A percentile compares a stretch with the other conserved stretches of the same genome.
Conservation (phyloP, 306 rosid genomes). For the Echinosophora koreensis region DNA sequence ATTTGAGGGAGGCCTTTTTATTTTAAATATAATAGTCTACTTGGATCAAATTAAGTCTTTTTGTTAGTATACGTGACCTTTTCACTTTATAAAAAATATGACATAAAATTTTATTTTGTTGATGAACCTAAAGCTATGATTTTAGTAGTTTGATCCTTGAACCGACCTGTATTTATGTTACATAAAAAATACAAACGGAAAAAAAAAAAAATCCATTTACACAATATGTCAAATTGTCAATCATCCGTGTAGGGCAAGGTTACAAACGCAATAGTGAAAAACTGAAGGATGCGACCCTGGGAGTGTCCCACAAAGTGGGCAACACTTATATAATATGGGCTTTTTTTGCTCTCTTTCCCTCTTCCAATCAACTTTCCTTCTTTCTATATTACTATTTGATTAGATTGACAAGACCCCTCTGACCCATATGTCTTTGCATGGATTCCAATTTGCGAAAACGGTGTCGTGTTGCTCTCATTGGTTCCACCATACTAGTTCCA, state of each 20-base stretch:
- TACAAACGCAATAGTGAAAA: conserved; percentile 32
- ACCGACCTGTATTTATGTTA: too few relatives aligned
- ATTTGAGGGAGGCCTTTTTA: too few relatives aligned
- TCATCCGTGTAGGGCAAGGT: conserved; percentile 50
- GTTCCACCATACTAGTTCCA: neutral
- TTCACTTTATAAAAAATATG: too few relatives aligned
- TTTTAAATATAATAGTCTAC: too few relatives aligned
- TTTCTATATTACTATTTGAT: conserved; percentile 41
- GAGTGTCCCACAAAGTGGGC: conserved; percentile 50
- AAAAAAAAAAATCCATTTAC: neutral
- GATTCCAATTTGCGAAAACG: conserved; percentile 53
- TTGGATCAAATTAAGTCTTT: too few relatives aligned
- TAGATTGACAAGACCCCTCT: conserved; percentile 54
- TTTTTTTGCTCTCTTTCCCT: conserved; percentile 41
- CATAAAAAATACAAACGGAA: too few relatives aligned
- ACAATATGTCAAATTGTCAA: conserved; percentile 39
- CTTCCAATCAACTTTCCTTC: conserved; percentile 37
- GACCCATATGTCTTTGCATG: conserved; percentile 52
- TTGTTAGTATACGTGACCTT: too few relatives aligned
- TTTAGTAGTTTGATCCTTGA: too few relatives aligned
- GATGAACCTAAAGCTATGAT: too few relatives aligned
- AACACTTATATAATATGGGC: conserved; percentile 41
- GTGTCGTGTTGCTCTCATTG: conserved; percentile 42
- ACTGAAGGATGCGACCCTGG: conserved; percentile 40
- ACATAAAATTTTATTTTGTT: too few relatives aligned